These are phyloP conservation scores for Lentinula detonsa DNA, from an alignment of 768 basidiomycete genomes.

Conservation along the genomic window DNA sequence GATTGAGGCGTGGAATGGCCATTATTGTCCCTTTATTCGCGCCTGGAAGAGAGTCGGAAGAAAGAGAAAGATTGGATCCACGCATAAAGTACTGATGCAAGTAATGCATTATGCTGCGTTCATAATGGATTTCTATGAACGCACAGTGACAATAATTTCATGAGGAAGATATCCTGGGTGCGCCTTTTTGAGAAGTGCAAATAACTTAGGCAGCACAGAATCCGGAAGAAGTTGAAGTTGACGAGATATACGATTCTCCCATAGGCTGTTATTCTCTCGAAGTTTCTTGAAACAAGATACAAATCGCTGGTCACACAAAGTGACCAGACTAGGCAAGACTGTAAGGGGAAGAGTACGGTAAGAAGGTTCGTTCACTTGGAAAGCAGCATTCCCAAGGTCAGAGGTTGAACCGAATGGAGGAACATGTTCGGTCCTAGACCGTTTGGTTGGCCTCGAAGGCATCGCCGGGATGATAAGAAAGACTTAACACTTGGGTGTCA, in stretches of 20 bases:
- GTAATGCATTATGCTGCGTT: background rate
- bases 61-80: slow-evolving; percentile 40
- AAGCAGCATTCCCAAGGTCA: slow-evolving; percentile 20
- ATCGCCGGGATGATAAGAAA: background rate
- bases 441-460: slow-evolving; percentile 16
- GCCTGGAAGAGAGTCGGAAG: slow-evolving; percentile 41
- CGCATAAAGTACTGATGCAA: slow-evolving; percentile 49
- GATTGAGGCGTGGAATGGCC: slow-evolving; percentile 32
- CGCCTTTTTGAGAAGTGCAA: slow-evolving; percentile 40
- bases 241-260: slow-evolving; percentile 28
- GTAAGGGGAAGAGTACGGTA: slow-evolving; percentile 33
- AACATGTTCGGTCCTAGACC: slow-evolving; percentile 15
- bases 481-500: too few relatives aligned
- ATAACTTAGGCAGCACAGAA: slow-evolving; percentile 39
- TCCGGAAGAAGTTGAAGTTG: slow-evolving; percentile 49
- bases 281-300: slow-evolving; percentile 36
- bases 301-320: slow-evolving; percentile 47
- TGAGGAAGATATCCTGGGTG: slow-evolving; percentile 49
- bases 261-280: slow-evolving; percentile 28
- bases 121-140: slow-evolving; percentile 8
- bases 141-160: slow-evolving; percentile 50
- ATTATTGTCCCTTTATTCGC: slow-evolving; percentile 44
- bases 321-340: slow-evolving; percentile 37
- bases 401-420: slow-evolving; percentile 36
- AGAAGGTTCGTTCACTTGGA: slow-evolving; percentile 31